Conservation (phyloP, 208 protist species). For the Porcisia deanei region DNA sequence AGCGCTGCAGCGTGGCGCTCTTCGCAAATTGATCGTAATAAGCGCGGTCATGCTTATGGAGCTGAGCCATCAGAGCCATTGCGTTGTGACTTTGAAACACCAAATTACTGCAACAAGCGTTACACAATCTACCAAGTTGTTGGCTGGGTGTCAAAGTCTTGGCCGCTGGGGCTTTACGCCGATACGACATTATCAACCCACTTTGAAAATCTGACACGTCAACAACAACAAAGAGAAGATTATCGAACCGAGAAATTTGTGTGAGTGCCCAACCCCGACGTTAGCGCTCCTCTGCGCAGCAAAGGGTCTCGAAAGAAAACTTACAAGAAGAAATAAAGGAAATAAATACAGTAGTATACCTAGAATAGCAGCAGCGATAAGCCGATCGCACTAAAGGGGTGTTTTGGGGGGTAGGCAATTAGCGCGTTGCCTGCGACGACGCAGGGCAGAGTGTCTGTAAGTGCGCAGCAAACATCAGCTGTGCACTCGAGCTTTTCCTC, state of each 20-base stretch:
- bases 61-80: constrained; percentile 56
- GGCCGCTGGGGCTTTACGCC: constrained; percentile 54
- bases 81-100: constrained; percentile 89
- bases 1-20: constrained; percentile 53
- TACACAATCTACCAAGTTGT: constrained; percentile 68
- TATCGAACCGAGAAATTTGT: neutral
- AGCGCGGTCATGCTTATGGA: constrained; percentile 47
- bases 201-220: neutral
- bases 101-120: constrained; percentile 39
- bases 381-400: neutral
- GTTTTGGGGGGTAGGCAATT: neutral
- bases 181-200: constrained; percentile 53
- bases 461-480: neutral
- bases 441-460: neutral
- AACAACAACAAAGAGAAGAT: neutral
- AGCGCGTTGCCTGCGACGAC: neutral
- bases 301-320: neutral
- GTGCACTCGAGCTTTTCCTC: neutral
- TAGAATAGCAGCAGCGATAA: neutral
- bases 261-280: neutral
- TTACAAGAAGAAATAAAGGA: neutral
- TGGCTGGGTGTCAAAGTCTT: constrained; percentile 47
- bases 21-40: constrained; percentile 65
- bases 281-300: neutral
- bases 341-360: constrained; percentile 2